A percentile compares a stretch with the other conserved stretches of the same genome.
These are phyloP conservation scores for Rubia peregrina DNA, from an alignment of 305 asterid genomes.

Conservation along the genomic window DNA sequence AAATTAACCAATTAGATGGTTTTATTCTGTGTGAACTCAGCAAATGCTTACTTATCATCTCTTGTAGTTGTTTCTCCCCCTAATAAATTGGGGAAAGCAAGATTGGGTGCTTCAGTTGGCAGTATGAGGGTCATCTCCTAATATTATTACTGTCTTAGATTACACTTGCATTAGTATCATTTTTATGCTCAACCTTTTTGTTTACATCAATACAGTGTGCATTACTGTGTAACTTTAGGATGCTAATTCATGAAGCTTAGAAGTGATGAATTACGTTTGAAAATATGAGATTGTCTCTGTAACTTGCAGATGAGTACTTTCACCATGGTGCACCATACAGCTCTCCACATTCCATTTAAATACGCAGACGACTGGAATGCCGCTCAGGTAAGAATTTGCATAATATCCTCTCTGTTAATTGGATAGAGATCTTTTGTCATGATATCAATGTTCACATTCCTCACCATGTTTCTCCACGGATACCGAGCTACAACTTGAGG, in stretches of 20 bases:
- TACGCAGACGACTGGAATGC: constrained; percentile 82
- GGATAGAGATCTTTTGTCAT: constrained; percentile 91
- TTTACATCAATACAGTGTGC: not conserved
- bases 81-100: too few species aligned
- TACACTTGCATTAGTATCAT: not conserved
- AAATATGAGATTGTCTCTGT: constrained; percentile 8
- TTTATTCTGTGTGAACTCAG: not conserved
- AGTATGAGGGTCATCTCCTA: not conserved
- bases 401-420: constrained; percentile 28
- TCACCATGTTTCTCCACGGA: constrained; percentile 83
- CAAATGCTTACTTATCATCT: not conserved
- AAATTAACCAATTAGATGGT: not conserved
- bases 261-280: constrained; percentile 4
- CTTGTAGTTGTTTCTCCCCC: too few species aligned
- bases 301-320: constrained; percentile 88
- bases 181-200: not conserved
- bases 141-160: not conserved
- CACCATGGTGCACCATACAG: constrained; percentile 98
- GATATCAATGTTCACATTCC: constrained; percentile 95
- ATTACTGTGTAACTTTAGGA: not conserved
- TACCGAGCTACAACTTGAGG: constrained; percentile 85
- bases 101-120: not conserved
- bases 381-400: constrained; percentile 33
- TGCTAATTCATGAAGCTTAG: not conserved
- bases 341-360: constrained; percentile 96